Conservation (phyloP, 257 asterid genomes). For the Paulownia fortunei region DNA sequence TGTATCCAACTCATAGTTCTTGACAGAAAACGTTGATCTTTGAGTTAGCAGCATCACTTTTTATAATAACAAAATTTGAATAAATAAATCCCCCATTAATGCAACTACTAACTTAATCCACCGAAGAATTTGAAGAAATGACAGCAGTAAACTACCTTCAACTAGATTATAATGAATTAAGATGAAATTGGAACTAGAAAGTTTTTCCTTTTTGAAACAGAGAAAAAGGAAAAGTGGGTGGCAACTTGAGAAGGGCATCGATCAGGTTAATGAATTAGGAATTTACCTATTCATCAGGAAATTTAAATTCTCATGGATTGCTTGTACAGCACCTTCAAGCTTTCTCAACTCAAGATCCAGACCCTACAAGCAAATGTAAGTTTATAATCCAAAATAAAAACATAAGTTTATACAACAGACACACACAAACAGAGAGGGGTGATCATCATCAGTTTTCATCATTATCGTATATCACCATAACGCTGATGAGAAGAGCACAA, state of each 20-base stretch:
- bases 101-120: background rate
- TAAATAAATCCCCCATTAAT: background rate
- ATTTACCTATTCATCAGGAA: slow-evolving; percentile 53
- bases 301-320: slow-evolving; percentile 50
- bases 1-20: too few relatives aligned
- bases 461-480: background rate
- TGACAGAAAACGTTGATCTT: too few relatives aligned
- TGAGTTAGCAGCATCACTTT: too few relatives aligned
- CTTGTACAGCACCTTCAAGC: slow-evolving; percentile 59
- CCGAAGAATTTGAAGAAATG: background rate
- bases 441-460: background rate
- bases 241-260: background rate
- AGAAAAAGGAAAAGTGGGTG: too few relatives aligned
- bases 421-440: background rate
- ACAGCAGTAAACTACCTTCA: background rate
- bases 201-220: background rate
- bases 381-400: background rate
- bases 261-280: background rate
- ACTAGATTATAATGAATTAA: background rate
- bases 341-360: slow-evolving; percentile 68
- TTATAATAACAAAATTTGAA: background rate
- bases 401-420: background rate
- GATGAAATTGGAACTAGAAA: background rate
- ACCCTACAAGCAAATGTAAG: slow-evolving; percentile 45
- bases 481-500: background rate